These are phyloP conservation scores for Mayamaea pseudoterrestris DNA, from an alignment of 108 stramenopile species.

Conservation along the genomic window DNA sequence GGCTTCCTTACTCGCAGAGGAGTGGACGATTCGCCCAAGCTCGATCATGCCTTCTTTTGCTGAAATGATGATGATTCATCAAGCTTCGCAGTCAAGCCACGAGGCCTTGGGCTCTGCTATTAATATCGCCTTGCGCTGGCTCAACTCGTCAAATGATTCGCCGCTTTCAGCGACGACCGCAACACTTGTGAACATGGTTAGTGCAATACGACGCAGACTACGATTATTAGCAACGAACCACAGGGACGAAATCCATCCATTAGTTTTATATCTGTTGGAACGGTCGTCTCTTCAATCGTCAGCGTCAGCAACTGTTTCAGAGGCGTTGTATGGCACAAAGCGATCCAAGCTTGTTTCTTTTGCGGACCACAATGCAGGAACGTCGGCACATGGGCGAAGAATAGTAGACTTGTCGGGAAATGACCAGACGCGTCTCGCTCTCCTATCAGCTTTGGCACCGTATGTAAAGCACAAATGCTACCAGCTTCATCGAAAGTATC, in stretches of 20 bases:
- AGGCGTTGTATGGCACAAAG: conserved; percentile 31
- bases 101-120: conserved; percentile 26
- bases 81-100: conserved; percentile 34
- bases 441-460: no score
- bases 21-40: conserved; percentile 58
- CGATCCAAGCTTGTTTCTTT: conserved; percentile 13
- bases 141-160: no score
- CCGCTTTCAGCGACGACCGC: no score
- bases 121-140: no score
- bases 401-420: no score
- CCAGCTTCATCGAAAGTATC: neutral
- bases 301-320: neutral
- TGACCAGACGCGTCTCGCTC: no score
- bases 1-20: conserved; percentile 67
- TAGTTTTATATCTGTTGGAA: conserved; percentile 48
- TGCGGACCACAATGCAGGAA: neutral
- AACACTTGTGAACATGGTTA: no score
- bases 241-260: conserved; percentile 36
- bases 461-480: no score
- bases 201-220: no score
- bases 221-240: no score
- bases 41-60: conserved; percentile 67
- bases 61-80: conserved; percentile 65
- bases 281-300: conserved; percentile 9
- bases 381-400: no score